Evolutionary conservation across 2,329 filamentous ascomycete species (phyloP), one percentile per base, ranked within the genome.

Genomic region (Penicillium corylophilum): DNA sequence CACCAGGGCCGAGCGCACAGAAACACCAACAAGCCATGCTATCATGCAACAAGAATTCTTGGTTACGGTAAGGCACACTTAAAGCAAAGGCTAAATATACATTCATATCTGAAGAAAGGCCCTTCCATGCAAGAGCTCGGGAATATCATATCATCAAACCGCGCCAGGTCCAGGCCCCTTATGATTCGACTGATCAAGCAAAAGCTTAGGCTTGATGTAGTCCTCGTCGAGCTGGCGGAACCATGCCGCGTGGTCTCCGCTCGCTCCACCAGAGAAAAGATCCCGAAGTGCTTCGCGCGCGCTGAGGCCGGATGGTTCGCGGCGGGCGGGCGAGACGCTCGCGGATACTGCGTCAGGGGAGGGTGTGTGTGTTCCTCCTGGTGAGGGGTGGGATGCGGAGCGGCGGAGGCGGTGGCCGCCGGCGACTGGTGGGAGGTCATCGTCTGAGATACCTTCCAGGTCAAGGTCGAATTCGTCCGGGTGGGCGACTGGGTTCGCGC

Each of bases 151-250:
- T 26, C 44, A 44, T 63, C 60, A 74, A 53, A 74, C 71, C 29
- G 70, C 70, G 10, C 70, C 71, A 39, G 71, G 55, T 13, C 55
- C 55, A 16, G 61, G 71, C 3, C 71, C 72, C 55, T 74, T 74
- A 53, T 74, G 69, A 33, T 72, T 71, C 23, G 72, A 73, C 41
- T 87, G 88, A 73, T 96, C 92, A 18, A 97, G 80, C 59, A 97
- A 73, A 49, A 97, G 74, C 67, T 87, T 89, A 16, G 93, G 93
- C 78, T 97, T 97, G 72, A 97, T 92, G 70, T 91, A 96, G 54
- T 92, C 90, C 72, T 99, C 94, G 70, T 99, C 94, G 54, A 99
- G 77, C 73, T 96, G 92, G 61, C 86, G 86, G 72, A 99, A 95
- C 74, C 95, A 84, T 41, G 88, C 90, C 9, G 89, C 88, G 40